Evolutionary conservation across 129 eudicot genomes (phyloP), one percentile per base, ranked within the genome.

Genomic region (Flaveria bidentis): DNA sequence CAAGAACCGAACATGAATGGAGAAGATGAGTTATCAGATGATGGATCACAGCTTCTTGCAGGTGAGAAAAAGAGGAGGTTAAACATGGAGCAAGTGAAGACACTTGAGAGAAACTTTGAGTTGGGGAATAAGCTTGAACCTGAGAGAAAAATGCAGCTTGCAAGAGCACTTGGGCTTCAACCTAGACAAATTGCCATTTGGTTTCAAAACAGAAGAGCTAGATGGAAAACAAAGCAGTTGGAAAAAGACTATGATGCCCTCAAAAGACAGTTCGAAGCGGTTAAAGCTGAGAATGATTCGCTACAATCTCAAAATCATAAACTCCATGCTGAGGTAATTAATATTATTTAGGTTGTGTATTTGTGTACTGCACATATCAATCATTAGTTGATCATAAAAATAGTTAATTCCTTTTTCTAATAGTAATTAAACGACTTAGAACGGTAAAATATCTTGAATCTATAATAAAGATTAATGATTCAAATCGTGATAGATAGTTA

Each of bases 121-220:
- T 69, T 89, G 69, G 97, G 97, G 16, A 95, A 91, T 81, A 95
- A 95, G 80, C 97, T 95, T 45, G 99, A 91, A 83, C 99, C 99
- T 49, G 96, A 95, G 72, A 87, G 99, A 78, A 95, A 95, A 89
- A 82, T 95, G 92, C 96, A 95, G 85, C 89, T 95, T 33, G 97
- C 99, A 67, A 84, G 96, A 70, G 92, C 99, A 55, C 96, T 95
- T 78, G 99, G 99, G 36, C 89, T 95, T 22, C 97, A 95, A 76
- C 99, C 99, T 10, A 89, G 99, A 71, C 99, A 95, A 75, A 87
- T 95, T 57, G 99, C 99, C 4, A 95, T 95, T 16, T 95, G 99
- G 99, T 95, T 91, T 72, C 99, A 95, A 60, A 95, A 95, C 76
- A 83, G 99, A 60, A 87, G 99, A 74, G 99, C 99, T 7, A 82